These are phyloP conservation scores for Malassezia arunalokei DNA, from an alignment of 1,284 basidiomycete species.

Conservation along the genomic window DNA sequence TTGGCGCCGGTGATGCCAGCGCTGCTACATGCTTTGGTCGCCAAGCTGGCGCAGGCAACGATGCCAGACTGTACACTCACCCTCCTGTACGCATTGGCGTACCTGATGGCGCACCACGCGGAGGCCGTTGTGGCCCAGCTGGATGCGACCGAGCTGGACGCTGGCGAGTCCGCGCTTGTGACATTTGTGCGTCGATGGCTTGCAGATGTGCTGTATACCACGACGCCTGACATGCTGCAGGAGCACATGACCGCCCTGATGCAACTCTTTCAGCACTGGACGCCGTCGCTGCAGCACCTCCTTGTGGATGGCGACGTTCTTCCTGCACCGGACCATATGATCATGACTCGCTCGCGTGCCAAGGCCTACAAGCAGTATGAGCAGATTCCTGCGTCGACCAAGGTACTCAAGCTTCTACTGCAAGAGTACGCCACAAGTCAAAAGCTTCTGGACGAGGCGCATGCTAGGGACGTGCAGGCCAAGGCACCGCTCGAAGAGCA, in stretches of 20 bases:
- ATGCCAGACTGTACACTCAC: slow-evolving; percentile 71
- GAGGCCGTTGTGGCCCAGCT: slow-evolving; percentile 41
- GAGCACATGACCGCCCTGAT: slow-evolving; percentile 62
- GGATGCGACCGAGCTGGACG: slow-evolving; percentile 40
- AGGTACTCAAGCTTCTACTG: slow-evolving; percentile 76
- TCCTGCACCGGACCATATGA: slow-evolving; percentile 48
- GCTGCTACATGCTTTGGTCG: slow-evolving; percentile 68
- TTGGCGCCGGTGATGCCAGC: slow-evolving; percentile 66
- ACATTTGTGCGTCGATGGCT: slow-evolving; percentile 79
- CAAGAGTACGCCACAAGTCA: slow-evolving; percentile 58
- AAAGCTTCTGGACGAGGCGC: background rate
- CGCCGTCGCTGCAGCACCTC: slow-evolving; percentile 57
- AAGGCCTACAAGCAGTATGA: slow-evolving; percentile 68
- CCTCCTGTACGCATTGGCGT: slow-evolving; percentile 80
- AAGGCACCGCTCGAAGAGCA: background rate
- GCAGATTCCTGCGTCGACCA: slow-evolving; percentile 71
- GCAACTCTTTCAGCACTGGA: slow-evolving; percentile 60
- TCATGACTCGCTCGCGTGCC: slow-evolving; percentile 86
- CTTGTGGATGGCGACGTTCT: slow-evolving; percentile 86
- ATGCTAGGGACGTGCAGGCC: background rate
- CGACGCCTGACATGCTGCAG: slow-evolving; percentile 64
- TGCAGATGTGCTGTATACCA: slow-evolving; percentile 82
- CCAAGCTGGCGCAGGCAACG: slow-evolving; percentile 65
- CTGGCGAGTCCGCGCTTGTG: slow-evolving; percentile 54
- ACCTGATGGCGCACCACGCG: slow-evolving; percentile 58